phyloP scores from a whole-genome alignment of 1,139 yeast species.

The Wickerhamiella pararugosa region DNA sequence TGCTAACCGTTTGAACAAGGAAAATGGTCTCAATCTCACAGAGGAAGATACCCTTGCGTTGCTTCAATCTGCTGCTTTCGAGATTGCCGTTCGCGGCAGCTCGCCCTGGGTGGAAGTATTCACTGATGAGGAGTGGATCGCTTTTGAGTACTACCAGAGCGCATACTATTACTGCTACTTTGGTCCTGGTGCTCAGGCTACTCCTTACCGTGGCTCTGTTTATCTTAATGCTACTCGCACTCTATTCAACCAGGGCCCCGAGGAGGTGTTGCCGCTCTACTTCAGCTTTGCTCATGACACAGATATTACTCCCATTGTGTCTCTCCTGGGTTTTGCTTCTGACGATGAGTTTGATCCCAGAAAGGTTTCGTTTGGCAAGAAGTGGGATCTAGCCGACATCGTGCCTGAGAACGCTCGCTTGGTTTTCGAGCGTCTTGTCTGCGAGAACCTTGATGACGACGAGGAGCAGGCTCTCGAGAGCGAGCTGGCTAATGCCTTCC shows the following conservation, averaged over 20 bases:
- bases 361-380: constrained; percentile 28
- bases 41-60: constrained; percentile 31
- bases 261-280: constrained; percentile 23
- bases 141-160: constrained; percentile 34
- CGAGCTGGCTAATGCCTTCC: constrained; percentile 8
- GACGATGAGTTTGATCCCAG: constrained; percentile 19
- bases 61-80: constrained; percentile 41
- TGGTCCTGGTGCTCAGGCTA: constrained; percentile 39
- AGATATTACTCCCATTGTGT: constrained; percentile 35
- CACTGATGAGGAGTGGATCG: constrained; percentile 39
- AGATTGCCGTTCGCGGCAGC: constrained; percentile 37
- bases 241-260: constrained; percentile 30
- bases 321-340: constrained; percentile 37
- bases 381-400: constrained; percentile 33
- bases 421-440: constrained; percentile 34
- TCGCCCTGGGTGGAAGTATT: constrained; percentile 42
- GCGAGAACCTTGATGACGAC: constrained; percentile 7
- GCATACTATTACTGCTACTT: constrained; percentile 35
- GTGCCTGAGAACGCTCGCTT: constrained; percentile 47
- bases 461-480: constrained; percentile 3
- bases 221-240: constrained; percentile 36
- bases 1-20: constrained; percentile 27
- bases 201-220: constrained; percentile 35
- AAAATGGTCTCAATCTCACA: constrained; percentile 32
- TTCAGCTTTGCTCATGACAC: constrained; percentile 47